Conservation (phyloP, 2,329 filamentous ascomycete genomes). For the Penicillium brasilianum region DNA sequence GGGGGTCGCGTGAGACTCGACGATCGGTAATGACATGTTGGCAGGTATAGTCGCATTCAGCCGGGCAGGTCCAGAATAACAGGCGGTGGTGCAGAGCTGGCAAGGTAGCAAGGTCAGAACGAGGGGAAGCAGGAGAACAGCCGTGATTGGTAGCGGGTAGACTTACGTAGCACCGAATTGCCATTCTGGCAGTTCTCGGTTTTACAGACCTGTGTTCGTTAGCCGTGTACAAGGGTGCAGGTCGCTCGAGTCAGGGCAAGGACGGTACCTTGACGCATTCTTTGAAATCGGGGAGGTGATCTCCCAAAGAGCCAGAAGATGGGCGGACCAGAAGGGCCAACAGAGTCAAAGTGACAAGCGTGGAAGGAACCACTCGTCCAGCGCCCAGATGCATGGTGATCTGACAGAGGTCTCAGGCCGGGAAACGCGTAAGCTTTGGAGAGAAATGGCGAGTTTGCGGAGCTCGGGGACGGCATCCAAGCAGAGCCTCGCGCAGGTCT, state of each 20-base stretch:
- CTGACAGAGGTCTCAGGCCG: constrained; percentile 19
- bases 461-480: constrained; percentile 25
- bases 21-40: constrained; percentile 85
- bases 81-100: constrained; percentile 82
- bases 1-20: constrained; percentile 68
- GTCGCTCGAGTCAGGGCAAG: constrained; percentile 3
- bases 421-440: constrained; percentile 25
- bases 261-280: constrained; percentile 78
- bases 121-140: constrained; percentile 5
- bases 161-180: constrained; percentile 73
- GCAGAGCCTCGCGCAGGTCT: constrained; percentile 25
- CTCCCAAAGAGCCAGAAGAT: constrained; percentile 75
- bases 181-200: constrained; percentile 76
- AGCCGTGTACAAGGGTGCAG: constrained; percentile 17
- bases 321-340: constrained; percentile 42
- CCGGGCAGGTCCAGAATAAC: constrained; percentile 87
- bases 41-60: constrained; percentile 97
- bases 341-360: constrained; percentile 40
- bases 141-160: constrained; percentile 3
- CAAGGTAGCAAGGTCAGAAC: constrained; percentile 17
- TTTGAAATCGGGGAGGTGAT: constrained; percentile 83
- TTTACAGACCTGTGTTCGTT: constrained; percentile 70
- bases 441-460: constrained; percentile 23
- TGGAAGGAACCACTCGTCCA: constrained; percentile 25
- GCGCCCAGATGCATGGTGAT: constrained; percentile 37